A percentile compares a stretch with the other conserved stretches of the same genome.
These are phyloP conservation scores for Brassica incana DNA, from an alignment of 345 rosid species.

Conservation along the genomic window DNA sequence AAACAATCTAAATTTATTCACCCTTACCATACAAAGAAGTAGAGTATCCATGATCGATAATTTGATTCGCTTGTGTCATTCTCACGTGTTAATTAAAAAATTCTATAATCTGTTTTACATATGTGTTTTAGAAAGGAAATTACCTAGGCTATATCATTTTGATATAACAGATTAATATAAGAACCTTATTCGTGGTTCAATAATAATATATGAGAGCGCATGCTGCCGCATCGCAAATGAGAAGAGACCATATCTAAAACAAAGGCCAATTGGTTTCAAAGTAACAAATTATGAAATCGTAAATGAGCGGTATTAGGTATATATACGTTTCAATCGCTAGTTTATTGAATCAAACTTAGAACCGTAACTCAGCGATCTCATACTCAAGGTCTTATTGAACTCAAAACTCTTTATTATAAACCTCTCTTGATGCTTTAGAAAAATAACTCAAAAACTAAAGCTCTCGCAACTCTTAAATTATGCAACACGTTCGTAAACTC, in stretches of 20 bases:
- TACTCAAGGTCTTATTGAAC: too few species aligned
- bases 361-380: too few species aligned
- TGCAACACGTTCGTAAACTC: too few species aligned
- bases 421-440: too few species aligned
- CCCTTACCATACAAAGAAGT: neutral
- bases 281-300: neutral
- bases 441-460: too few species aligned
- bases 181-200: neutral
- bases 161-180: neutral
- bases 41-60: neutral
- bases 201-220: neutral
- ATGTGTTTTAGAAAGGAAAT: neutral
- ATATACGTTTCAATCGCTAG: neutral
- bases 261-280: neutral
- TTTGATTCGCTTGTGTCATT: neutral
- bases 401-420: too few species aligned
- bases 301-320: neutral
- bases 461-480: too few species aligned
- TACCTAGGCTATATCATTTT: neutral
- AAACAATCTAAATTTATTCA: conserved; percentile 1
- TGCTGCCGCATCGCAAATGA: neutral
- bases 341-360: too few species aligned
- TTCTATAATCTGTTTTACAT: neutral
- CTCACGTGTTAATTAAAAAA: neutral
- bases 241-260: neutral